These are phyloP conservation scores for Lachancea dasiensis DNA, from an alignment of 805 yeast genomes.

Conservation along the genomic window DNA sequence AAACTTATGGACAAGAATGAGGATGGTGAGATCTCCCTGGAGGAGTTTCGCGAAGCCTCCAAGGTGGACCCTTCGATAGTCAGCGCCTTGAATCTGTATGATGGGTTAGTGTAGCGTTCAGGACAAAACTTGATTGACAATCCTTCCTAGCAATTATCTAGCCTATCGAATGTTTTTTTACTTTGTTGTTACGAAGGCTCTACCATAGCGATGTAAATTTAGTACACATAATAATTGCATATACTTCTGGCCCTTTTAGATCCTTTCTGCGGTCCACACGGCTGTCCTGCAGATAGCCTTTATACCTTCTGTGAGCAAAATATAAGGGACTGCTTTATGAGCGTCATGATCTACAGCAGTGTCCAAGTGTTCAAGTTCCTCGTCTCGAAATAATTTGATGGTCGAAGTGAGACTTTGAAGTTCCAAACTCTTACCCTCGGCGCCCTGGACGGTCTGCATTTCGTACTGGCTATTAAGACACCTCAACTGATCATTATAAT, in stretches of 20 bases:
- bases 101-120: slow-evolving; percentile 56
- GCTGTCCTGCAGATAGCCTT: slow-evolving; percentile 82
- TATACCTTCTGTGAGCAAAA: slow-evolving; percentile 80
- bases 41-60: slow-evolving; percentile 78
- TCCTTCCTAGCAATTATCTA: too few relatives aligned
- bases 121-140: too few relatives aligned
- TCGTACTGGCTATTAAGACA: slow-evolving; percentile 63
- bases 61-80: slow-evolving; percentile 73
- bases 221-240: background rate
- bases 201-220: slow-evolving; percentile 3
- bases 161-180: too few relatives aligned
- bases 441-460: slow-evolving; percentile 34
- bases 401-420: slow-evolving; percentile 50
- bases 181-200: background rate
- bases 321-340: slow-evolving; percentile 86
- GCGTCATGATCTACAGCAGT: slow-evolving; percentile 93
- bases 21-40: slow-evolving; percentile 64
- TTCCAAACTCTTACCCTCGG: slow-evolving; percentile 40
- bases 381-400: slow-evolving; percentile 79
- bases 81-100: slow-evolving; percentile 71
- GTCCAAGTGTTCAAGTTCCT: slow-evolving; percentile 90
- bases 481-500: slow-evolving; percentile 85
- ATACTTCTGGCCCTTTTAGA: slow-evolving; percentile 33
- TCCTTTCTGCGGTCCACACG: slow-evolving; percentile 82
- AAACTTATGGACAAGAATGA: slow-evolving; percentile 61